Base-by-base conservation (phyloP, 306 rosid genomes). In the Quercus gilva region DNA sequence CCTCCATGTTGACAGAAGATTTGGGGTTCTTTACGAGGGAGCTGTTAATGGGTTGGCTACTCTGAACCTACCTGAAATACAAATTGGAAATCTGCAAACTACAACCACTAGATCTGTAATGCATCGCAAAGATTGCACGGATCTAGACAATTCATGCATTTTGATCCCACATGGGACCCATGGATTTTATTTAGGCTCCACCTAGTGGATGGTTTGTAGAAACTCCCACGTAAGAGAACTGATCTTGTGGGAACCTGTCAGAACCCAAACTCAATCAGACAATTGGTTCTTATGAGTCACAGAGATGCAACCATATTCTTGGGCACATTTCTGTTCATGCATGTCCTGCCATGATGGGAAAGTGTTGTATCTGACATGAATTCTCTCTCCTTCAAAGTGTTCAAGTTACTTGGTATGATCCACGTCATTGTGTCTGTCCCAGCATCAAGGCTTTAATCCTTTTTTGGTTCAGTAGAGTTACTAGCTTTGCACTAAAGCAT, bases 391-490 rank as follows among this genome's bases (percentile, higher is more conserved):
- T 33, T 31, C n/a, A 12, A 55, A 57, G 33, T 73, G 74, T 85
- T 56, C 61, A 28, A 52, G 61, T 45, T 19, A 37, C 5, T 58
- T 71, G 81, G 55, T 2, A 63, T 74, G 28, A 61, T 68, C 76
- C 19, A 31, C 13, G 65, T 57, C 74, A 74, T 78, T 19, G 55
- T 69, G 15, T 41, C 45, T 19, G 41, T 21, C 74, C 67, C 55
- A 20, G 31, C 23, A 53, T 37, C 41, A 35, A 61, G 76, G 55
- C 20, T 31, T 9, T 19, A 63, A 26, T 29, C 43, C 49, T 56
- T 79, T 79, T 79, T 45, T 58, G 76, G 76, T 75, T 71, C 45
- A 64, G 4, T 64, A 35, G 31, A 64, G 70, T 64, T 51, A 49
- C 75, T 55, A 18, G 78, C 63, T 74, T 80, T 43, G 63, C 51